Conservation (phyloP, 1,139 yeast species). For the Hemisphaericaspora lyxosophila region DNA sequence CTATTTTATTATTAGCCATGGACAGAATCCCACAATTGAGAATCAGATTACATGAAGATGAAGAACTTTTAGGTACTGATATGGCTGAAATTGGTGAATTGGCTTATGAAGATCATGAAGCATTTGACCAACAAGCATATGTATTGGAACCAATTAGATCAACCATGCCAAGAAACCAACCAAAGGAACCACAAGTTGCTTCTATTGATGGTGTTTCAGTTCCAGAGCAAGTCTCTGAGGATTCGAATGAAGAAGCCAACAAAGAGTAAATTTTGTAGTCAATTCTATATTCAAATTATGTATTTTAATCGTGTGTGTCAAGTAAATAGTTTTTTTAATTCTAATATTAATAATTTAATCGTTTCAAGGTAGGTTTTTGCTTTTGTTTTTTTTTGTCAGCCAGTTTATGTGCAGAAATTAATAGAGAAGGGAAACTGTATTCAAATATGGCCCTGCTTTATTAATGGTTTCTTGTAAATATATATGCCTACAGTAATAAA, state of each 20-base stretch:
- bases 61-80: constrained; percentile 88
- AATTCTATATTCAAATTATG: too few relatives aligned
- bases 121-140: constrained; percentile 42
- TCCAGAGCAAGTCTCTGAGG: constrained; percentile 1
- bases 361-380: too few relatives aligned
- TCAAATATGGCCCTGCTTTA: too few relatives aligned
- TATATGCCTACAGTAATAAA: too few relatives aligned
- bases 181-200: neutral
- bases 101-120: constrained; percentile 60
- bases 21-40: constrained; percentile 81
- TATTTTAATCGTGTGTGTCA: too few relatives aligned
- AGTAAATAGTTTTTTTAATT: too few relatives aligned
- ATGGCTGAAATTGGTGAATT: constrained; percentile 85
- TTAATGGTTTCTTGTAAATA: too few relatives aligned
- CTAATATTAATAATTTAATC: too few relatives aligned
- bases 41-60: constrained; percentile 84
- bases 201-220: constrained; percentile 2
- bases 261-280: neutral
- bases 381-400: too few relatives aligned
- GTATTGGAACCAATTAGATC: constrained; percentile 79
- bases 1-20: constrained; percentile 66
- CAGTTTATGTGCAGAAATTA: too few relatives aligned
- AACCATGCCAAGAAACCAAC: constrained; percentile 31
- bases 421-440: too few relatives aligned
- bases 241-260: neutral